A percentile compares a stretch with the other conserved stretches of the same genome.
phyloP scores from a whole-genome alignment of 164 flowering plant species.

The Kingdonia uniflora region DNA sequence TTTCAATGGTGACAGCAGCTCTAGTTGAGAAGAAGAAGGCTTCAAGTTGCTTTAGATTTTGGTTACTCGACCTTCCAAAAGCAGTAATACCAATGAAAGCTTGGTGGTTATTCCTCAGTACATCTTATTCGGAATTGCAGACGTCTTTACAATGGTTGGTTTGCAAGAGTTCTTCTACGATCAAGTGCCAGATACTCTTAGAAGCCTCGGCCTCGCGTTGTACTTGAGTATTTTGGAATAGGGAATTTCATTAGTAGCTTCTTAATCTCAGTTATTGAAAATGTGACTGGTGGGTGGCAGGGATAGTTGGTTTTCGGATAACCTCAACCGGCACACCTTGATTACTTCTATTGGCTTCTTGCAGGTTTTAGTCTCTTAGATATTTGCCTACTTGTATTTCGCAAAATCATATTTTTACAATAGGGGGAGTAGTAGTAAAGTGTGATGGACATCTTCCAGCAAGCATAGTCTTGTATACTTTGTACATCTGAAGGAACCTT shows the following conservation, averaged over 20 bases:
- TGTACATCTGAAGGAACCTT: too few relatives aligned
- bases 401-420: conserved; percentile 5
- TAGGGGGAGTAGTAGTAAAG: not conserved
- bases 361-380: conserved; percentile 12
- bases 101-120: conserved; percentile 21
- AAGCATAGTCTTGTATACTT: too few relatives aligned
- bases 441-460: too few relatives aligned
- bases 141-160: conserved; percentile 17
- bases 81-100: conserved; percentile 19
- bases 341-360: conserved; percentile 21
- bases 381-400: conserved; percentile 5
- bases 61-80: conserved; percentile 12
- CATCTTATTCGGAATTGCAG: conserved; percentile 10
- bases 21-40: conserved; percentile 13
- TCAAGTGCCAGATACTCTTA: conserved; percentile 14
- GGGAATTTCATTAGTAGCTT: conserved; percentile 20
- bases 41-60: conserved; percentile 9
- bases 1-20: conserved; percentile 13
- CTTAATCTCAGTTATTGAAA: conserved; percentile 14
- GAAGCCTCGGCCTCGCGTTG: conserved; percentile 17
- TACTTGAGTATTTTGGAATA: conserved; percentile 17
- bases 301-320: conserved; percentile 13
- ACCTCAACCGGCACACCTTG: conserved; percentile 18
- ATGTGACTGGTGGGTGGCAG: conserved; percentile 7
- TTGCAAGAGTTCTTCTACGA: conserved; percentile 22